Percentiles rank a stretch among this genome's conserved stretches.
Evolutionary conservation across 2,329 filamentous ascomycete genomes (phyloP).

Genomic region (Penicillium sp.): DNA sequence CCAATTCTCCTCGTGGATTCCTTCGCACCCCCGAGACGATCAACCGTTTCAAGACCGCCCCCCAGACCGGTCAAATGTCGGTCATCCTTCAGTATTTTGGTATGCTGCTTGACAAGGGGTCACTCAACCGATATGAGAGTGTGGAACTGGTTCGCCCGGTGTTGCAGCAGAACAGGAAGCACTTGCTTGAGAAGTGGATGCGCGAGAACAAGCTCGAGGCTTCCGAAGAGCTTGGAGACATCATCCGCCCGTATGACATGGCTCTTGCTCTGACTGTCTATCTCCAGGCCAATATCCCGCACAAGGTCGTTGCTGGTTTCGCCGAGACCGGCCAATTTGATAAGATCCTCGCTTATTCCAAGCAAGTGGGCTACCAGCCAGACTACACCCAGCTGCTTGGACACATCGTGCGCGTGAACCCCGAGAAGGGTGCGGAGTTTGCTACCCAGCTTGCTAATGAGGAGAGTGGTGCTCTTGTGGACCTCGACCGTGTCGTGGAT

Average conservation of each 20-base stretch:
- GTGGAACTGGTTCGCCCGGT: constrained; percentile 90
- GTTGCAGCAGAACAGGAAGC: constrained; percentile 86
- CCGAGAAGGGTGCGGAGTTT: constrained; percentile 92
- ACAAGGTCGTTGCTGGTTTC: constrained; percentile 92
- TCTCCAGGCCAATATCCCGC: constrained; percentile 77
- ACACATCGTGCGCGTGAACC: constrained; percentile 84
- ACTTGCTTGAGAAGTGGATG: constrained; percentile 96
- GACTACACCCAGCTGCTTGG: constrained; percentile 89
- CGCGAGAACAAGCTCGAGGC: constrained; percentile 92
- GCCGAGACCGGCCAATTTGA: constrained; percentile 96
- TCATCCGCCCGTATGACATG: constrained; percentile 83
- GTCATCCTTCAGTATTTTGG: constrained; percentile 97
- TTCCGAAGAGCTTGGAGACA: constrained; percentile 93
- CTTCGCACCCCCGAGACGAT: constrained; percentile 91
- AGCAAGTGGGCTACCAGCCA: constrained; percentile 80
- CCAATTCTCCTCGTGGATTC: constrained; percentile 93
- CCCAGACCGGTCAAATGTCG: constrained; percentile 68
- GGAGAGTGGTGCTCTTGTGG: constrained; percentile 78
- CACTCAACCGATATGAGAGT: constrained; percentile 86
- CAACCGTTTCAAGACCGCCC: constrained; percentile 86
- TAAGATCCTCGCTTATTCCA: constrained; percentile 87
- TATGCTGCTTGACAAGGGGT: constrained; percentile 91
- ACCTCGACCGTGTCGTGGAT: constrained; percentile 90
- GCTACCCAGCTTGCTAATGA: constrained; percentile 87
- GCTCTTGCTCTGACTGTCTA: constrained; percentile 84